Conservation (phyloP, 257 asterid genomes). For the Solanum peruvianum region DNA sequence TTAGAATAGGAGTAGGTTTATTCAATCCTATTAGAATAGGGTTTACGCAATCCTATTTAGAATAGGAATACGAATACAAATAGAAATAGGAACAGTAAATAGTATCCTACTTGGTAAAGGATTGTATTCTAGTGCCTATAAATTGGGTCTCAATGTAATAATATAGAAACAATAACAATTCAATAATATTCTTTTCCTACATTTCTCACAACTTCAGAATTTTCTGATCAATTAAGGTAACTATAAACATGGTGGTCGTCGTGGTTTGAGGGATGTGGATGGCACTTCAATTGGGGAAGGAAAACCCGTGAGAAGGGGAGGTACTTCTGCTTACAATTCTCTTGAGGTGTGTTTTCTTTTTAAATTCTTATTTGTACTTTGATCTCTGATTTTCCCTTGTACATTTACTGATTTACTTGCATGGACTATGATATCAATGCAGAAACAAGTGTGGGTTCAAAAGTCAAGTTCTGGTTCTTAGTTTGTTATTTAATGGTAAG, state of each 20-base stretch:
- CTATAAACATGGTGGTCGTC: slow-evolving; percentile 55
- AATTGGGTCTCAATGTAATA: too few species aligned
- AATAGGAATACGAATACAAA: too few species aligned
- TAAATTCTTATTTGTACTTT: background rate
- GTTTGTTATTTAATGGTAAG: slow-evolving; percentile 44
- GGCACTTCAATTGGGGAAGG: slow-evolving; percentile 48
- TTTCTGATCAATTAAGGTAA: slow-evolving; percentile 35
- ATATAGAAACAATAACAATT: too few species aligned
- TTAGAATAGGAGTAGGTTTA: too few species aligned
- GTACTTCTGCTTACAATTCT: slow-evolving; percentile 35
- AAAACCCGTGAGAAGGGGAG: slow-evolving; percentile 57
- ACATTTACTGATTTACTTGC: background rate
- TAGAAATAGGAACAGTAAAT: too few species aligned
- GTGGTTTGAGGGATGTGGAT: slow-evolving; percentile 43
- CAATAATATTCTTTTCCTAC: too few species aligned
- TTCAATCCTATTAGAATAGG: too few species aligned
- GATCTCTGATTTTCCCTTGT: background rate
- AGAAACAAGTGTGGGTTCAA: slow-evolving; percentile 97
- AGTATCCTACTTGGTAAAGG: too few species aligned
- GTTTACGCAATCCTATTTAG: too few species aligned
- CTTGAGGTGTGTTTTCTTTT: slow-evolving; percentile 41
- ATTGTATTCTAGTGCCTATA: too few species aligned
- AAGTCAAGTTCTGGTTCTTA: slow-evolving; percentile 81
- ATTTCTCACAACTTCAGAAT: background rate
- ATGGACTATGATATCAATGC: slow-evolving; percentile 17